A percentile compares a stretch with the other conserved stretches of the same genome.
These are phyloP conservation scores for Capsella bursapastoris DNA, from an alignment of 345 rosid genomes.

Conservation along the genomic window DNA sequence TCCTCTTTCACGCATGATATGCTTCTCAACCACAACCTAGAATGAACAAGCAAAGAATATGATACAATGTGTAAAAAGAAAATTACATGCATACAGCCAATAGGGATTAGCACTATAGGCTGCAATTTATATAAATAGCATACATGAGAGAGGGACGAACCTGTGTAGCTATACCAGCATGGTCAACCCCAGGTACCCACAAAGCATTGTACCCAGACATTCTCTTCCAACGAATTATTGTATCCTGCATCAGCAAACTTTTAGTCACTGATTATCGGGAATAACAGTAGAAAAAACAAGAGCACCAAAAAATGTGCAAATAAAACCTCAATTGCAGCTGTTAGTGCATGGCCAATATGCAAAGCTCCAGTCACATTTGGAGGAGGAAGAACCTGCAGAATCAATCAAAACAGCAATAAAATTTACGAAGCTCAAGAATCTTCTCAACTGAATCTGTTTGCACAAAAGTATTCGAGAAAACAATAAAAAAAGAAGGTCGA, in stretches of 20 bases:
- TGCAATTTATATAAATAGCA: not conserved
- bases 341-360: constrained; percentile 97
- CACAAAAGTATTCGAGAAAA: constrained; percentile 11
- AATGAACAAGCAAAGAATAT: constrained; percentile 22
- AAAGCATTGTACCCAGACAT: constrained; percentile 94
- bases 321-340: constrained; percentile 78
- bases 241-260: constrained; percentile 60
- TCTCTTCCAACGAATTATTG: constrained; percentile 88
- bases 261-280: constrained; percentile 7
- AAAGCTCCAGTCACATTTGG: constrained; percentile 98
- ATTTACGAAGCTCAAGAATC: not conserved
- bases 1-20: constrained; percentile 75
- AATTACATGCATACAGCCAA: constrained; percentile 19
- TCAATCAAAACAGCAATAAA: constrained; percentile 7
- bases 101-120: not conserved
- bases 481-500: constrained; percentile 22
- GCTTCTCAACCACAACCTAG: constrained; percentile 96
- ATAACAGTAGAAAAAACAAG: constrained; percentile 5
- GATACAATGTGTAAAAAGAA: constrained; percentile 14
- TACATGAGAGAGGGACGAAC: constrained; percentile 45
- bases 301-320: constrained; percentile 21
- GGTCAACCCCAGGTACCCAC: constrained; percentile 98
- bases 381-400: constrained; percentile 88
- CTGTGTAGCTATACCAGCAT: constrained; percentile 99
- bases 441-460: constrained; percentile 11